These are phyloP conservation scores for Yamadazyma atlantica DNA, from an alignment of 1,139 yeast genomes.

Conservation along the genomic window DNA sequence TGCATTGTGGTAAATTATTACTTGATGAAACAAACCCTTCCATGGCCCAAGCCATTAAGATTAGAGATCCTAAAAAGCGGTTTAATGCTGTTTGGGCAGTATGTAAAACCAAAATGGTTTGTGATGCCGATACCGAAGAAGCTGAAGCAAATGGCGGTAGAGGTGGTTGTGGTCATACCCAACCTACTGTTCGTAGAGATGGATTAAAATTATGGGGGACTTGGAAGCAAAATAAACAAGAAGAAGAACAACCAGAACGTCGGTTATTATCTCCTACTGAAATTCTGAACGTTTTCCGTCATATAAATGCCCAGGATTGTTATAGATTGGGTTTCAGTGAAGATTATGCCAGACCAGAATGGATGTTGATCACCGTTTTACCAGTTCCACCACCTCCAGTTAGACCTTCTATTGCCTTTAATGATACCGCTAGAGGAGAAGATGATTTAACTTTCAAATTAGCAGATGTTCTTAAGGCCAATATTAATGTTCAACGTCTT, in stretches of 20 bases:
- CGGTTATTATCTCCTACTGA: slow-evolving; percentile 86
- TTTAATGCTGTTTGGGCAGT: slow-evolving; percentile 95
- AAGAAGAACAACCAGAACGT: slow-evolving; percentile 90
- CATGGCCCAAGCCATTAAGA: slow-evolving; percentile 85
- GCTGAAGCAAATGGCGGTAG: slow-evolving; percentile 54
- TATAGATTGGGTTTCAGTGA: slow-evolving; percentile 83
- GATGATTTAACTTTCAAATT: slow-evolving; percentile 98
- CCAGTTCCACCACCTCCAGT: slow-evolving; percentile 99
- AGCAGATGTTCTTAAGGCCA: slow-evolving; percentile 95
- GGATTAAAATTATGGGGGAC: slow-evolving; percentile 96
- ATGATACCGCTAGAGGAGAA: slow-evolving; percentile 98
- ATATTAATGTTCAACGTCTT: slow-evolving; percentile 90
- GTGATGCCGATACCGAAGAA: slow-evolving; percentile 81
- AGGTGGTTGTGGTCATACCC: slow-evolving; percentile 98
- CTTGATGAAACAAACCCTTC: slow-evolving; percentile 84
- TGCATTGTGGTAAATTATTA: slow-evolving; percentile 95
- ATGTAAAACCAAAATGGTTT: slow-evolving; percentile 89
- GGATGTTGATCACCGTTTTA: slow-evolving; percentile 94
- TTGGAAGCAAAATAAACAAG: slow-evolving; percentile 84
- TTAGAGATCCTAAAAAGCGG: slow-evolving; percentile 92
- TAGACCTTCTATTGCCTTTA: slow-evolving; percentile 96
- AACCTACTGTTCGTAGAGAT: slow-evolving; percentile 94
- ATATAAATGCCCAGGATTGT: slow-evolving; percentile 84
- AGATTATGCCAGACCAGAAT: slow-evolving; percentile 97
- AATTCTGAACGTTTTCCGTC: slow-evolving; percentile 87